These are phyloP conservation scores for Epichloe typhina DNA, from an alignment of 2,329 filamentous ascomycete genomes.

Conservation along the genomic window DNA sequence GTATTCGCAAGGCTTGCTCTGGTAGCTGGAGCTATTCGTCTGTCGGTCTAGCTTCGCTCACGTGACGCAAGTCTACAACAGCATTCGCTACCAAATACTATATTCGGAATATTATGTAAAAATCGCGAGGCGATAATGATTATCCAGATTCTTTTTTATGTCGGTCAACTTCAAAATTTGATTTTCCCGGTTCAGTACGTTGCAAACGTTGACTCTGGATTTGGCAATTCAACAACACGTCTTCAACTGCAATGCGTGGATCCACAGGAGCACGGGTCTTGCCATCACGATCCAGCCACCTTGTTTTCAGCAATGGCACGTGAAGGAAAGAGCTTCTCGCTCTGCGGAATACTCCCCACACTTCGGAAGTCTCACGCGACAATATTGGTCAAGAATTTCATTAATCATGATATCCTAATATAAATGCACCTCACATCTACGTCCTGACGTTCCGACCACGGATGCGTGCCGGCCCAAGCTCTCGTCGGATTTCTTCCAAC, in stretches of 20 bases:
- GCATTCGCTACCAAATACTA: background rate
- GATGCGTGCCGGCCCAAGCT: constrained; percentile 64
- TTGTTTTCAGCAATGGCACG: background rate
- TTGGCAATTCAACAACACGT: too few species aligned
- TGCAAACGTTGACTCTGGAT: too few species aligned
- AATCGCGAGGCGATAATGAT: too few species aligned
- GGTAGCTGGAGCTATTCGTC: background rate
- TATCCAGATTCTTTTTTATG: too few species aligned
- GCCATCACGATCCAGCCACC: background rate
- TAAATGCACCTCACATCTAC: background rate
- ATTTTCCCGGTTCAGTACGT: too few species aligned
- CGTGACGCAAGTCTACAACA: constrained; percentile 2
- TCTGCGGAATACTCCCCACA: too few species aligned
- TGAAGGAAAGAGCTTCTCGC: too few species aligned
- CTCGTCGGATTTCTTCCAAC: constrained; percentile 76
- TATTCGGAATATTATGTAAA: too few species aligned
- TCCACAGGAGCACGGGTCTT: too few species aligned
- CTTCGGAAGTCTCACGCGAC: background rate
- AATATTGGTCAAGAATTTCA: background rate
- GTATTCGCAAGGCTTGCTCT: constrained; percentile 1
- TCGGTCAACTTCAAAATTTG: too few species aligned
- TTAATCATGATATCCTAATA: constrained; percentile 2
- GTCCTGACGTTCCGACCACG: constrained; percentile 12
- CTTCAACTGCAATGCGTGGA: too few species aligned
- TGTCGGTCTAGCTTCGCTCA: background rate